These are phyloP conservation scores for Cladophialophora carrionii DNA, from an alignment of 2,329 filamentous ascomycete species.

Conservation along the genomic window DNA sequence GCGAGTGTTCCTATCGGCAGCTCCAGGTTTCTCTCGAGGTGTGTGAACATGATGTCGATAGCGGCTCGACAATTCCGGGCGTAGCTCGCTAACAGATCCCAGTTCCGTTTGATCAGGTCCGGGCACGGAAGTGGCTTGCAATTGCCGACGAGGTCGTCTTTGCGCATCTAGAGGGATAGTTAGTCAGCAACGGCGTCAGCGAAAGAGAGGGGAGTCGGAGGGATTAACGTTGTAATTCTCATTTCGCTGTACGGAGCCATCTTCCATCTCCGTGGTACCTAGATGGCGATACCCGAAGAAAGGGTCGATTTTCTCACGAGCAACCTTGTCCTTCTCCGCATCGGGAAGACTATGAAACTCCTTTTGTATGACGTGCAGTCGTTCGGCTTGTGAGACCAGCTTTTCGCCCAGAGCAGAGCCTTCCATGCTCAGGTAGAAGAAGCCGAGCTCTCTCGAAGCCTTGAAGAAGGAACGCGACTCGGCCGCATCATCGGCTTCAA, in stretches of 20 bases:
- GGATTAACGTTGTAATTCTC: slow-evolving; percentile 16
- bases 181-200: background rate
- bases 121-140: slow-evolving; percentile 18
- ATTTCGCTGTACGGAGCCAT: slow-evolving; percentile 7
- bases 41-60: slow-evolving; percentile 18
- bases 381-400: slow-evolving; percentile 14
- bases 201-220: background rate
- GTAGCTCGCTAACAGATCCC: slow-evolving; percentile 9
- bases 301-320: slow-evolving; percentile 16
- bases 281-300: slow-evolving; percentile 17
- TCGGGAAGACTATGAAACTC: slow-evolving; percentile 12
- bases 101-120: slow-evolving; percentile 16
- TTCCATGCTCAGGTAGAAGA: slow-evolving; percentile 21
- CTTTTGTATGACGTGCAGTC: slow-evolving; percentile 13
- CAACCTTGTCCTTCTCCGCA: slow-evolving; percentile 5
- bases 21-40: slow-evolving; percentile 12
- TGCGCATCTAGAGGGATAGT: slow-evolving; percentile 15
- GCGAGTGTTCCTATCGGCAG: slow-evolving; percentile 12
- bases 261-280: slow-evolving; percentile 3
- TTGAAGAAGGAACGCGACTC: slow-evolving; percentile 14
- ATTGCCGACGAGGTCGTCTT: slow-evolving; percentile 17
- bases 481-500: slow-evolving; percentile 4
- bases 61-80: slow-evolving; percentile 17
- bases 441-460: slow-evolving; percentile 16
- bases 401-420: slow-evolving; percentile 14